These are phyloP conservation scores for Dothistroma septosporum DNA, from an alignment of 2,329 filamentous ascomycete species.

Conservation along the genomic window DNA sequence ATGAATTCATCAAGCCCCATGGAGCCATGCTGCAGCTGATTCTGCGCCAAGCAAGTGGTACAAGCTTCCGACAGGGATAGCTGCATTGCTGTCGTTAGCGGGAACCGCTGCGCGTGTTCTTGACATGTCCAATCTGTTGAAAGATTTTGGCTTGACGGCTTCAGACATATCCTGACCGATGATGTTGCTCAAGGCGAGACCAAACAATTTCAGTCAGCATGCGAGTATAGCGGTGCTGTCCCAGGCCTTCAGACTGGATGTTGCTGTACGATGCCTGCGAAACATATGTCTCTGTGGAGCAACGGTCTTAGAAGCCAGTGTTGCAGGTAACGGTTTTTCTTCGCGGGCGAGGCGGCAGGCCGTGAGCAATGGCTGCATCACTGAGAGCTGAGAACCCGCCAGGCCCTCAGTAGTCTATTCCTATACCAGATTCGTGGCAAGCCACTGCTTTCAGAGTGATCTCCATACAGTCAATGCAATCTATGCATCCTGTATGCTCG, in stretches of 20 bases:
- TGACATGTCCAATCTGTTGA: slow-evolving; percentile 41
- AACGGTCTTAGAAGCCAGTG: neutral
- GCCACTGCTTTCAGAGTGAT: slow-evolving; percentile 46
- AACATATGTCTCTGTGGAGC: neutral
- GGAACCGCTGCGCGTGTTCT: slow-evolving; percentile 27
- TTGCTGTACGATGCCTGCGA: neutral
- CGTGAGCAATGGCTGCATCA: neutral
- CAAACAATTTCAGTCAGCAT: slow-evolving; percentile 6
- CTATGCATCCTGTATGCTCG: slow-evolving; percentile 25
- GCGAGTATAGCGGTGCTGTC: slow-evolving; percentile 8
- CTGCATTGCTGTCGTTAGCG: slow-evolving; percentile 33
- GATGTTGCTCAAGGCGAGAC: slow-evolving; percentile 28
- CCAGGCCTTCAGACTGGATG: slow-evolving; percentile 5
- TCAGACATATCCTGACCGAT: slow-evolving; percentile 39
- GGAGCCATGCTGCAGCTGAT: neutral
- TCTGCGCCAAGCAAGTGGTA: neutral
- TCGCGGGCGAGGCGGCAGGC: neutral
- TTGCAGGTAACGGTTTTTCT: neutral
- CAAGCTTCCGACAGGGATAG: slow-evolving; percentile 11
- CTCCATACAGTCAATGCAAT: slow-evolving; percentile 44
- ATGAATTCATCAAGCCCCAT: neutral
- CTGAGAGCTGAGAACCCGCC: neutral
- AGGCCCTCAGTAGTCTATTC: neutral
- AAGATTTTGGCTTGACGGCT: slow-evolving; percentile 38
- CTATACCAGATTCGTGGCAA: slow-evolving; percentile 45